Evolutionary conservation across 805 yeast genomes (phyloP).

Genomic region (Candida ipomoeae): DNA sequence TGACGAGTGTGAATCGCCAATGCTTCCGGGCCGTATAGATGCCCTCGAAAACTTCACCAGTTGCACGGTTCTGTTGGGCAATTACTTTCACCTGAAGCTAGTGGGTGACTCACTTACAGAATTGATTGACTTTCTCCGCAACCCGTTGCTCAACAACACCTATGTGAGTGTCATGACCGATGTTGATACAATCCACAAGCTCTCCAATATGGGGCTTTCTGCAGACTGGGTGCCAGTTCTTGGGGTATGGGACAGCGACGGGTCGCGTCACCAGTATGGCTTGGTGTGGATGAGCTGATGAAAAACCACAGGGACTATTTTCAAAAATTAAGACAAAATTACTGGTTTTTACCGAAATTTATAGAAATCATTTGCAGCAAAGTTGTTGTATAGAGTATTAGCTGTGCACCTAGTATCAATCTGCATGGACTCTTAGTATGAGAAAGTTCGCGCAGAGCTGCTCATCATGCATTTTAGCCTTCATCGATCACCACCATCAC

Average conservation of each 20-base stretch:
- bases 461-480: background rate
- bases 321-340: background rate
- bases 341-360: no score
- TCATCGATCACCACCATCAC: background rate
- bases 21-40: background rate
- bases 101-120: conserved; percentile 6
- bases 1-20: conserved; percentile 1
- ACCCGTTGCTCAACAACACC: conserved; percentile 3
- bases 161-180: conserved; percentile 12
- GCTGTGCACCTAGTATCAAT: background rate
- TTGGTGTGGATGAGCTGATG: conserved; percentile 11
- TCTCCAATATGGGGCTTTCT: conserved; percentile 10
- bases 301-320: background rate
- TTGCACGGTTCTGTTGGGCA: conserved; percentile 6
- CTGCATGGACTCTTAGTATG: background rate
- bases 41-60: conserved; percentile 2
- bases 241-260: conserved; percentile 13
- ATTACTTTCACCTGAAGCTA: conserved; percentile 1
- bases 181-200: conserved; percentile 7
- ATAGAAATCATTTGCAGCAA: background rate
- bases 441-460: conserved; percentile 3
- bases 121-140: conserved; percentile 11
- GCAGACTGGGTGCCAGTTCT: conserved; percentile 19
- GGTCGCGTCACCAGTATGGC: conserved; percentile 7
- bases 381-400: background rate